Conservation (phyloP, 1,284 basidiomycete species). For the Cutaneotrichosporon dermatis region DNA sequence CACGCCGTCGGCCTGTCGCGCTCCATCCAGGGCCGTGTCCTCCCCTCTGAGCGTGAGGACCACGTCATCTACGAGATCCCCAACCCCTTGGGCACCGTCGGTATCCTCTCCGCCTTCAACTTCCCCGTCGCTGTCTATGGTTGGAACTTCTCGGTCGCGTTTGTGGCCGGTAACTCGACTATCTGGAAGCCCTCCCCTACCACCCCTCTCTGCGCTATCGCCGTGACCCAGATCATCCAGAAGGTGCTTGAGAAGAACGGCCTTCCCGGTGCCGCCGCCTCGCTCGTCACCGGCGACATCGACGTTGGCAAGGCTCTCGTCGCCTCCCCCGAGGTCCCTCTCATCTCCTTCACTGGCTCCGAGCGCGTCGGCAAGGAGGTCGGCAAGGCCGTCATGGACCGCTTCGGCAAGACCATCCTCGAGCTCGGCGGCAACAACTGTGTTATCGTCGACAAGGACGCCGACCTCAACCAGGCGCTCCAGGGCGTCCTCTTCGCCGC, state of each 20-base stretch:
- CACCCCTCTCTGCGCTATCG: constrained; percentile 73
- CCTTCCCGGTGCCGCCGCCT: constrained; percentile 74
- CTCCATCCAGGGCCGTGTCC: constrained; percentile 82
- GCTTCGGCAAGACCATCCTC: constrained; percentile 55
- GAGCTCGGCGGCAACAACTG: constrained; percentile 95
- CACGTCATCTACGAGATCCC: constrained; percentile 84
- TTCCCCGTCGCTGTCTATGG: constrained; percentile 77
- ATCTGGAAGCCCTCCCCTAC: constrained; percentile 92
- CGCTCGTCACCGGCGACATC: constrained; percentile 76
- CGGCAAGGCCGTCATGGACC: constrained; percentile 69
- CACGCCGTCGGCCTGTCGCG: constrained; percentile 78
- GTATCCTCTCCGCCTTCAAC: constrained; percentile 84
- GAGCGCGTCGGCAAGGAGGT: constrained; percentile 81
- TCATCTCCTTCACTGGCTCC: constrained; percentile 93
- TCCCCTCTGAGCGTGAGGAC: constrained; percentile 80
- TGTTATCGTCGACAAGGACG: constrained; percentile 86
- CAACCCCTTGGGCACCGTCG: constrained; percentile 89
- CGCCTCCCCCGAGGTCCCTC: constrained; percentile 65
- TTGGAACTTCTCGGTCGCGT: constrained; percentile 84
- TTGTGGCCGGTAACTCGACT: constrained; percentile 83
- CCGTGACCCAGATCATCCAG: constrained; percentile 77
- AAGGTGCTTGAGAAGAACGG: constrained; percentile 74
- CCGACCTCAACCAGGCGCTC: constrained; percentile 81
- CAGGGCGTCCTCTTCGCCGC: constrained; percentile 82
- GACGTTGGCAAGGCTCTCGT: constrained; percentile 75